These are phyloP conservation scores for Arachis monticola DNA, from an alignment of 331 rosid species.

Conservation along the genomic window DNA sequence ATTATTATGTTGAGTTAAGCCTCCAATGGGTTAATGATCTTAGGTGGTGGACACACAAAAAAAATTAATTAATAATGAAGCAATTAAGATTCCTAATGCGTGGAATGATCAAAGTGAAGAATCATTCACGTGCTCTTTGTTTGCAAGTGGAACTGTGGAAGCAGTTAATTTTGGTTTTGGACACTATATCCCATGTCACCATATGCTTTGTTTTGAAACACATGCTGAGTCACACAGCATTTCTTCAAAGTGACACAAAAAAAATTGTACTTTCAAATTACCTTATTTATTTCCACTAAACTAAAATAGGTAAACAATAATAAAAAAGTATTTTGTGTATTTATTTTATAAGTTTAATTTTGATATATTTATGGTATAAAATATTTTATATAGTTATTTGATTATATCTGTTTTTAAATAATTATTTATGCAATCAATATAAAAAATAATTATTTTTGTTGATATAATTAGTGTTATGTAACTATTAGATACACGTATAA, in stretches of 20 bases:
- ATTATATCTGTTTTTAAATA: too few relatives aligned
- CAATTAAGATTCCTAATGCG: slow-evolving; percentile 4
- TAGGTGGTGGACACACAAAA: not conserved
- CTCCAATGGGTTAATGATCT: slow-evolving; percentile 23
- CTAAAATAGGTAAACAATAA: not conserved
- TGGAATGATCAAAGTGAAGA: not conserved
- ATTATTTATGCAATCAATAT: too few relatives aligned
- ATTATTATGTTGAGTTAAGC: slow-evolving; percentile 10
- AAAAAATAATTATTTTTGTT: too few relatives aligned
- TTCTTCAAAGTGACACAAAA: slow-evolving; percentile 28
- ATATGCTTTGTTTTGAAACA: slow-evolving; percentile 23
- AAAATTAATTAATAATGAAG: not conserved
- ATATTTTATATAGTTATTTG: too few relatives aligned
- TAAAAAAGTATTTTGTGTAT: too few relatives aligned
- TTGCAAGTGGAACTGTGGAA: slow-evolving; percentile 39
- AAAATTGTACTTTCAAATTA: slow-evolving; percentile 8
- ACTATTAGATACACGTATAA: too few relatives aligned
- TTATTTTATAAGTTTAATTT: too few relatives aligned
- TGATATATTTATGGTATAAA: too few relatives aligned
- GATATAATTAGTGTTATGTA: too few relatives aligned
- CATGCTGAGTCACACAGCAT: slow-evolving; percentile 40
- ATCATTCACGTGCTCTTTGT: slow-evolving; percentile 5
- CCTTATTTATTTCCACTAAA: not conserved
- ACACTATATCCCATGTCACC: slow-evolving; percentile 41
- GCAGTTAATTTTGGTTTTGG: slow-evolving; percentile 38